Evolutionary conservation across 2,329 filamentous ascomycete species (phyloP).

Genomic region (Sclerotiophoma versabilis): DNA sequence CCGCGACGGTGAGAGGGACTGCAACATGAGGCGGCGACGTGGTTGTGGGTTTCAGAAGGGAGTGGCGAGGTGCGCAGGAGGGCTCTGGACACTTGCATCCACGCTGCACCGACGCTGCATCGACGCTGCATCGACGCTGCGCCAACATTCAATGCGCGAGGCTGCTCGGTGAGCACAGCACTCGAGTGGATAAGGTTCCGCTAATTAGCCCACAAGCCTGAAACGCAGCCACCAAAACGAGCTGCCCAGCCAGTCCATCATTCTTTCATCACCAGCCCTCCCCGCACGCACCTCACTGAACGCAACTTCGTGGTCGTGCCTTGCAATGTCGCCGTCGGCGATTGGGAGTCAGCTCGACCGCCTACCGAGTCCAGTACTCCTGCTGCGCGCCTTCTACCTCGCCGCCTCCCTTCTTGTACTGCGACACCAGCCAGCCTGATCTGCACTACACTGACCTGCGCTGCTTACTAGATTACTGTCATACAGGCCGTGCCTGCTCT

Average conservation of each 20-base stretch:
- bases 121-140: not conserved
- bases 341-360: constrained; percentile 9
- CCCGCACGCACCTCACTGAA: constrained; percentile 7
- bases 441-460: constrained; percentile 33
- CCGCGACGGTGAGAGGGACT: constrained; percentile 1
- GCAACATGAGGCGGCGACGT: not conserved
- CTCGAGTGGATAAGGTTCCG: constrained; percentile 2
- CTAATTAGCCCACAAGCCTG: constrained; percentile 7
- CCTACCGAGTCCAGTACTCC: constrained; percentile 25
- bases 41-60: not conserved
- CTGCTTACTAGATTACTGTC: constrained; percentile 56
- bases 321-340: constrained; percentile 3
- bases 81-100: not conserved
- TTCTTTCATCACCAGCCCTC: constrained; percentile 23
- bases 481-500: constrained; percentile 60
- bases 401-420: constrained; percentile 50
- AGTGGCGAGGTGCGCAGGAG: not conserved
- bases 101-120: not conserved
- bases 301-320: not conserved
- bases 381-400: constrained; percentile 49
- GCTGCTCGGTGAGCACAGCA: not conserved
- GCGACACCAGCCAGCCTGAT: constrained; percentile 33
- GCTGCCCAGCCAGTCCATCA: constrained; percentile 16
- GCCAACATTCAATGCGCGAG: not conserved
- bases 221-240: constrained; percentile 9